Conservation (phyloP, 176 grass and related monocot genomes). For the Phragmites australis region DNA sequence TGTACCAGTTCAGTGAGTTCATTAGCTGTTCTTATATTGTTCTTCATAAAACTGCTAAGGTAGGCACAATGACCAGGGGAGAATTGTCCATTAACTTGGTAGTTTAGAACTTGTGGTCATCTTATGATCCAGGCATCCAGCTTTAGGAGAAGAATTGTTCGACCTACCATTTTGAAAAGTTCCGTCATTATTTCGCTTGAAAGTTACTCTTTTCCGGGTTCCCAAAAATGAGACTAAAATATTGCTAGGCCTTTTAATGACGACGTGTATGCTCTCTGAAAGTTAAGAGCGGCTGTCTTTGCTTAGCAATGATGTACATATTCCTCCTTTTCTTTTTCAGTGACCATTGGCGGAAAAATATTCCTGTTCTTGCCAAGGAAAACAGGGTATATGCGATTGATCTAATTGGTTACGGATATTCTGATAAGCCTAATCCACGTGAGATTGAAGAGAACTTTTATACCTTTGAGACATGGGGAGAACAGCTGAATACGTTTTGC, state of each 20-base stretch:
- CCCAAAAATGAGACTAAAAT: not conserved
- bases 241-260: not conserved
- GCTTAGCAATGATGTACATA: not conserved
- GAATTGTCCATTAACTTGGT: not conserved
- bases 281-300: not conserved
- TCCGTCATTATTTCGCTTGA: not conserved
- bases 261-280: not conserved
- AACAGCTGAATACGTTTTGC: constrained; percentile 86
- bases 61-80: not conserved
- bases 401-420: constrained; percentile 97
- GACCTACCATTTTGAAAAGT: not conserved
- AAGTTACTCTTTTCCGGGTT: not conserved
- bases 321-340: constrained; percentile 45
- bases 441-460: constrained; percentile 61
- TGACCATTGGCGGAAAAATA: constrained; percentile 90
- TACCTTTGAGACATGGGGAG: constrained; percentile 97
- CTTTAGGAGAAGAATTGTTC: not conserved
- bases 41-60: not conserved
- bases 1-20: not conserved
- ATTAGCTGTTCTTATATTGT: not conserved
- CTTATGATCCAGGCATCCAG: not conserved
- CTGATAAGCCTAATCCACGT: constrained; percentile 87
- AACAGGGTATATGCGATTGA: constrained; percentile 81
- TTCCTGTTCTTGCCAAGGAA: constrained; percentile 61
- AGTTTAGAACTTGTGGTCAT: not conserved